Percentiles rank a stretch among this genome's conserved stretches.
Conservation (phyloP, 2,329 filamentous ascomycete species). For the Aspergillus japonicus region DNA sequence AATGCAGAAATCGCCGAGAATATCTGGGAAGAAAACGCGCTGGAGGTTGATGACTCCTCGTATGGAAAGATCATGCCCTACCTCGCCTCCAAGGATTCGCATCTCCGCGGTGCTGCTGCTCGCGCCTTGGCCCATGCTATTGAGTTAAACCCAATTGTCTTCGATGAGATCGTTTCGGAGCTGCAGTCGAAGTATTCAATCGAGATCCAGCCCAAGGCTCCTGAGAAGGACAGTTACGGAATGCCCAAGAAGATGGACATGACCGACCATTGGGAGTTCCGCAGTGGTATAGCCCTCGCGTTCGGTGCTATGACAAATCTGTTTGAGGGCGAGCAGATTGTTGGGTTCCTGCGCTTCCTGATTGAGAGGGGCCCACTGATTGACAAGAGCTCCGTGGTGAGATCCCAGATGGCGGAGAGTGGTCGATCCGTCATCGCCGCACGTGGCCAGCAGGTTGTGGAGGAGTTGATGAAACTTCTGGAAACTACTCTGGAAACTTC, state of each 20-base stretch:
- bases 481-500: conserved; percentile 83
- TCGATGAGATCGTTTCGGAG: conserved; percentile 61
- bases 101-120: conserved; percentile 80
- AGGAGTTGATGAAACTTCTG: conserved; percentile 88
- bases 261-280: conserved; percentile 84
- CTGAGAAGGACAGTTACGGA: conserved; percentile 86
- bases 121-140: conserved; percentile 76
- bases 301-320: conserved; percentile 76
- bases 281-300: conserved; percentile 83
- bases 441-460: conserved; percentile 78
- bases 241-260: conserved; percentile 89
- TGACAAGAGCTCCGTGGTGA: conserved; percentile 73
- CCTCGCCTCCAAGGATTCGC: conserved; percentile 73
- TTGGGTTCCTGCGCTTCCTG: conserved; percentile 78
- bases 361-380: conserved; percentile 85
- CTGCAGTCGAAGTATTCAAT: conserved; percentile 72
- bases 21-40: conserved; percentile 93
- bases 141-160: conserved; percentile 57
- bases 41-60: conserved; percentile 66
- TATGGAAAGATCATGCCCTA: conserved; percentile 72
- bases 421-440: conserved; percentile 76
- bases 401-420: conserved; percentile 88
- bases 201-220: conserved; percentile 76
- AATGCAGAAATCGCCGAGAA: conserved; percentile 79
- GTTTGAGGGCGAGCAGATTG: conserved; percentile 68